Evolutionary conservation across 345 rosid species (phyloP).

Genomic region (Viola odorata): DNA sequence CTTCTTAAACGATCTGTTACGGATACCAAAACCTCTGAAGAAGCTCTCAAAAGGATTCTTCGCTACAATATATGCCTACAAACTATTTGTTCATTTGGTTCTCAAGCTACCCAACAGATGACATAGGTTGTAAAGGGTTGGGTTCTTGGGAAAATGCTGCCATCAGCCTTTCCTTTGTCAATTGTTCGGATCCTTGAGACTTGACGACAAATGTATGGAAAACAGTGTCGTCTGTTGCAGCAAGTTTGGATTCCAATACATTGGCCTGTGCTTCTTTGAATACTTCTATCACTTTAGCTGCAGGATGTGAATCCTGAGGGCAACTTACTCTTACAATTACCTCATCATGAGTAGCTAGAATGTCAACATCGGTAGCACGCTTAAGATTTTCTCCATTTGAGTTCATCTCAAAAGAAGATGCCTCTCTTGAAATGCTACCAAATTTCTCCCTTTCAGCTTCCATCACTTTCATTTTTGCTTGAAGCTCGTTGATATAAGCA

Average conservation of each 20-base stretch:
- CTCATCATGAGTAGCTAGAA: slow-evolving; percentile 55
- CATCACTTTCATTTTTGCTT: slow-evolving; percentile 66
- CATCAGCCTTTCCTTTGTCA: slow-evolving; percentile 77
- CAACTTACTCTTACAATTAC: slow-evolving; percentile 65
- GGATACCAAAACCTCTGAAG: slow-evolving; percentile 37
- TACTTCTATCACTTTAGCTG: slow-evolving; percentile 65
- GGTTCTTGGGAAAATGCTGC: slow-evolving; percentile 51
- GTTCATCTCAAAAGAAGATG: slow-evolving; percentile 21
- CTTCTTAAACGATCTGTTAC: slow-evolving; percentile 24
- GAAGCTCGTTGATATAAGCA: slow-evolving; percentile 91
- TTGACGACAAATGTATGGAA: slow-evolving; percentile 75
- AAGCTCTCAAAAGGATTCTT: slow-evolving; percentile 35
- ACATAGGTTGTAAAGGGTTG: slow-evolving; percentile 45
- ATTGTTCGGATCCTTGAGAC: slow-evolving; percentile 60
- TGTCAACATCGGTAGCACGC: slow-evolving; percentile 42
- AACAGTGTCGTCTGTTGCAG: slow-evolving; percentile 52
- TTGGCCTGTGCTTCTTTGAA: slow-evolving; percentile 58
- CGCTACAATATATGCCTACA: slow-evolving; percentile 34
- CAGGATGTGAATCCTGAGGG: slow-evolving; percentile 78
- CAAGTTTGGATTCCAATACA: slow-evolving; percentile 60
- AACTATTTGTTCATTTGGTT: slow-evolving; percentile 21
- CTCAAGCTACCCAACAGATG: slow-evolving; percentile 44
- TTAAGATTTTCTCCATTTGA: slow-evolving; percentile 25
- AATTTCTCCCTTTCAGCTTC: slow-evolving; percentile 60
- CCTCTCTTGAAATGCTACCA: slow-evolving; percentile 45